Base-by-base conservation (phyloP, 108 stramenopile genomes). In the Cyclostephanos tholiformis region DNA sequence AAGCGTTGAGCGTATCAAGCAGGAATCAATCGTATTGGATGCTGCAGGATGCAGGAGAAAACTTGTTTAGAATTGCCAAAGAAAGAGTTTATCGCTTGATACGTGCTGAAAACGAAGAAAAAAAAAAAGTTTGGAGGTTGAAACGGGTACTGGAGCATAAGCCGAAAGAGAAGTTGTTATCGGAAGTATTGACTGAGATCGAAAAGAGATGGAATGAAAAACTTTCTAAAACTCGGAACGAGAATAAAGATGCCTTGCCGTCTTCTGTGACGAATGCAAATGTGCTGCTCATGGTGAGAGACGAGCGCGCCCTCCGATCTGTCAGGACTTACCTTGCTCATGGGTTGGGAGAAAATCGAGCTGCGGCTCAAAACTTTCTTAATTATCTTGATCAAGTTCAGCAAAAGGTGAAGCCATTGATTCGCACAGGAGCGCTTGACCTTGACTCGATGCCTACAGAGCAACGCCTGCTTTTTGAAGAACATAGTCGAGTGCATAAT, bases 111-210 rank as follows among this genome's bases (percentile, higher is more conserved):
- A 85, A 86, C 9, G 38, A 65, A 12, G 56, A 83, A 25, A 72
- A 77, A 27, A 61, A 67, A 20, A 76, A 89, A 11, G 87, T 87
- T 48, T 76, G 68, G 51, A 76, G 63, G 23, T 66, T 97, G 35
- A 65, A 83, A 23, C 82, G 87, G 6, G 75, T 93, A 1, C 62
- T 97, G 60, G 97, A 99, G 79, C 92, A 93, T 69, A 96, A 93
- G 76, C 95, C 97, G 20, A 99, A 99, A 76, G 98, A 97, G 90
- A 80, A 69, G 11, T 76, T 97, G 10, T 68, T 98, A 60, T 72
- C 71, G 23, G 85, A 92, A 39, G 84, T 99, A 14, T 69, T 99
- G 67, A 69, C 72, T 6, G 98, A 98, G 82, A 94, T 97, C 57
- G 68, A 84, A 29, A 83, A 79, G 52, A 66, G 82, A 71, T 67